Conservation (phyloP, 208 protist species). For the Trichomonas vaginalis region DNA sequence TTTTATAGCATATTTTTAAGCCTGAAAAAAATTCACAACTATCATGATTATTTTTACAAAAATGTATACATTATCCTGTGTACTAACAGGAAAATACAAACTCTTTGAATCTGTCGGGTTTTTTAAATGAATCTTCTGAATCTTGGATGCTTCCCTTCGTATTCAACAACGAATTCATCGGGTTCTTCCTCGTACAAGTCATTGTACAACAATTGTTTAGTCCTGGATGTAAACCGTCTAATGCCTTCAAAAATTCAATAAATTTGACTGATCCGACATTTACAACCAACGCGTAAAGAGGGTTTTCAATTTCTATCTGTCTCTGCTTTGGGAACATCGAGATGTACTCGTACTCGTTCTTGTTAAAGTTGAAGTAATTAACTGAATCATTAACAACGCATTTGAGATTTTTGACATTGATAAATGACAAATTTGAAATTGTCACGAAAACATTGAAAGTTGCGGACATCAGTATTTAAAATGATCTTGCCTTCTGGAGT, state of each 20-base stretch:
- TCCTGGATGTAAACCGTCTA: not conserved
- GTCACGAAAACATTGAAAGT: not conserved
- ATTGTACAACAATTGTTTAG: not conserved
- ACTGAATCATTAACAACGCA: not conserved
- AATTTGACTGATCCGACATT: not conserved
- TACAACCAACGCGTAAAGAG: not conserved
- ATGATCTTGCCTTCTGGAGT: not conserved
- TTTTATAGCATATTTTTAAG: too few species aligned
- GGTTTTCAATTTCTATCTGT: not conserved
- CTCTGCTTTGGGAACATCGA: not conserved
- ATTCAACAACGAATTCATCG: not conserved
- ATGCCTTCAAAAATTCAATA: not conserved
- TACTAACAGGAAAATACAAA: too few species aligned
- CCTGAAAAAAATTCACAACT: too few species aligned
- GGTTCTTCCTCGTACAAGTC: not conserved
- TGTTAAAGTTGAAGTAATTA: not conserved
- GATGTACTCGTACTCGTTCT: not conserved
- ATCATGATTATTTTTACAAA: too few species aligned
- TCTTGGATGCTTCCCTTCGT: not conserved
- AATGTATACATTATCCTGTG: too few species aligned
- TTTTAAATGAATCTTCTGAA: not conserved
- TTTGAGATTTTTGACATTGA: not conserved
- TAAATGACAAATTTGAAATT: not conserved
- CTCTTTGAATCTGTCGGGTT: not conserved
- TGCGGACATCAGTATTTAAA: not conserved